phyloP scores from a whole-genome alignment of 2,329 filamentous ascomycete species.

The Emmonsiellopsis sp. region DNA sequence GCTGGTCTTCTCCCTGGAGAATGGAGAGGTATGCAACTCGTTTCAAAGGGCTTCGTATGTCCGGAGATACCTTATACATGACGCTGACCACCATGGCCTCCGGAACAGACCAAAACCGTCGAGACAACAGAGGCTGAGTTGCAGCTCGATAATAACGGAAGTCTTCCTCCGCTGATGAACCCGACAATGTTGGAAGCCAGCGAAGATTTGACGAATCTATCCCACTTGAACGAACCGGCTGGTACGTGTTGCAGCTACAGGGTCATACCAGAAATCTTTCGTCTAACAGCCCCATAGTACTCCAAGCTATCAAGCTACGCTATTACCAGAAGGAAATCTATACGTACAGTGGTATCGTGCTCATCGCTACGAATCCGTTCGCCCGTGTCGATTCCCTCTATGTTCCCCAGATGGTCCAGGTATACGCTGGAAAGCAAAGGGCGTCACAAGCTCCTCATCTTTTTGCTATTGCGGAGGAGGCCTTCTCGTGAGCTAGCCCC shows the following conservation, averaged over 20 bases:
- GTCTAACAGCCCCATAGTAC: conserved; percentile 49
- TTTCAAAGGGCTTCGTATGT: conserved; percentile 9
- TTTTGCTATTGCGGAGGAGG: conserved; percentile 97
- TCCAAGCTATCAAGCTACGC: conserved; percentile 94
- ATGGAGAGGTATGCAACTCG: conserved; percentile 65
- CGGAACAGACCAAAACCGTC: conserved; percentile 61
- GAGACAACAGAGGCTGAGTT: conserved; percentile 70
- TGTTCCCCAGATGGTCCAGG: conserved; percentile 98
- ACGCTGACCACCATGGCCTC: conserved; percentile 5
- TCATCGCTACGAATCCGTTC: conserved; percentile 98
- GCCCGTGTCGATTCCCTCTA: conserved; percentile 96
- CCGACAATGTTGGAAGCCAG: conserved; percentile 96
- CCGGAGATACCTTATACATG: conserved; percentile 8
- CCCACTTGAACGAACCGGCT: conserved; percentile 95
- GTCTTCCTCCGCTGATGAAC: conserved; percentile 91
- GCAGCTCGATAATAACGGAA: conserved; percentile 64
- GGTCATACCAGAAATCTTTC: conserved; percentile 2
- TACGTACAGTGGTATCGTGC: conserved; percentile 96
- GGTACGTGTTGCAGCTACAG: conserved; percentile 47
- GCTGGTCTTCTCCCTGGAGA: conserved; percentile 80
- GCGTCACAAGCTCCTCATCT: conserved; percentile 95
- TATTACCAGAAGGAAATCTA: conserved; percentile 99
- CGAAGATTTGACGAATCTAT: conserved; percentile 94
- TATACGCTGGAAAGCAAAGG: conserved; percentile 93
- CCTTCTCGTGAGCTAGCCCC: conserved; percentile 66